phyloP scores from a whole-genome alignment of 805 yeast genomes.

The Lachancea quebecensis region DNA sequence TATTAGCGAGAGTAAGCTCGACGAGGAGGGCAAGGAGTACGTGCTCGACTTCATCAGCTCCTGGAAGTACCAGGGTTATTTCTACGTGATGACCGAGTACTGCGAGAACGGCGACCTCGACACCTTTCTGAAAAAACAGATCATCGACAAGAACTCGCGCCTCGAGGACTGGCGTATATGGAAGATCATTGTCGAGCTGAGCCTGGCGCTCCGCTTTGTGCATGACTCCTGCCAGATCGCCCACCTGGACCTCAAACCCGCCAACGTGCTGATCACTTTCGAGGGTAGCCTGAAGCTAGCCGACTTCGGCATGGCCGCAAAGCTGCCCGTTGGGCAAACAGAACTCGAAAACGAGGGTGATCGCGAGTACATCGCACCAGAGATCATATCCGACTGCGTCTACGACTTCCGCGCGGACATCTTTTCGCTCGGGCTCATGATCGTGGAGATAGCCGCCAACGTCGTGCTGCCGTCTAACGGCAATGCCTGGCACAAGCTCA shows the following conservation, averaged over 20 bases:
- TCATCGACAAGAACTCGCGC: slow-evolving; percentile 45
- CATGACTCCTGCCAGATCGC: slow-evolving; percentile 67
- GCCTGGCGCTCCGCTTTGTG: slow-evolving; percentile 72
- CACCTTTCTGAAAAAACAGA: slow-evolving; percentile 72
- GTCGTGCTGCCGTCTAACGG: slow-evolving; percentile 94
- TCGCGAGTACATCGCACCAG: slow-evolving; percentile 96
- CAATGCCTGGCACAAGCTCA: slow-evolving; percentile 87
- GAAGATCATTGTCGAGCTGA: slow-evolving; percentile 84
- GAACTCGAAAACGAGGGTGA: slow-evolving; percentile 93
- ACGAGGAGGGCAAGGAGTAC: slow-evolving; percentile 58
- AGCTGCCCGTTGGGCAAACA: slow-evolving; percentile 55
- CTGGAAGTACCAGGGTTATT: slow-evolving; percentile 72
- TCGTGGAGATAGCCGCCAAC: slow-evolving; percentile 94
- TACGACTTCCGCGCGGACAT: slow-evolving; percentile 92
- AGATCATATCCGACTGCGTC: slow-evolving; percentile 70
- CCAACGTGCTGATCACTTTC: slow-evolving; percentile 87
- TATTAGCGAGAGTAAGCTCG: slow-evolving; percentile 36
- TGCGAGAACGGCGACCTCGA: slow-evolving; percentile 93
- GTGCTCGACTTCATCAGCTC: slow-evolving; percentile 73
- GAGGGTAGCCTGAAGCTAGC: slow-evolving; percentile 93
- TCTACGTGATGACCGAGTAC: slow-evolving; percentile 88
- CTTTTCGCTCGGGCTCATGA: slow-evolving; percentile 86
- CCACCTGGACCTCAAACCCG: slow-evolving; percentile 92
- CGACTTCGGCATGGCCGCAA: slow-evolving; percentile 92
- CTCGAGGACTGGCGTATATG: slow-evolving; percentile 96